Evolutionary conservation across 148 eudicot genomes (phyloP).

Genomic region (Persicaria tinctoria): DNA sequence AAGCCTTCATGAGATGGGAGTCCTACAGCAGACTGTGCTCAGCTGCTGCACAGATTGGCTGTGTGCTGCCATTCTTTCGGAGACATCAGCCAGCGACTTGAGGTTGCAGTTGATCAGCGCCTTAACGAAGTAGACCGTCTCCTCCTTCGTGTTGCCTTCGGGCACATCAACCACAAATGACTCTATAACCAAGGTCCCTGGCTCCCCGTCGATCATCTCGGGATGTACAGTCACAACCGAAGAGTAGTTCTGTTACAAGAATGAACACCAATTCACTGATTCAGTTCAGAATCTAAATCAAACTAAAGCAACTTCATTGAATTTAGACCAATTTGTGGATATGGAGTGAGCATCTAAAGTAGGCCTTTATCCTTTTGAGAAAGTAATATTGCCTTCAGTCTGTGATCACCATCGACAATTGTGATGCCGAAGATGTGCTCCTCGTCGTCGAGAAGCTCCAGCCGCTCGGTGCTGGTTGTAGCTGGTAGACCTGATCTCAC

Average conservation of each 20-base stretch:
- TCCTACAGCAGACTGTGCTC: background rate
- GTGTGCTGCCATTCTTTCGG: slow-evolving; percentile 56
- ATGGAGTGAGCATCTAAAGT: background rate
- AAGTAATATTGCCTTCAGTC: slow-evolving; percentile 36
- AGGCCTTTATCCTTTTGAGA: background rate
- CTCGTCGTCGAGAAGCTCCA: slow-evolving; percentile 52
- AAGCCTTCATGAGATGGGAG: background rate
- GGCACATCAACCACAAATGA: slow-evolving; percentile 81
- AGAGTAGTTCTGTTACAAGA: slow-evolving; percentile 57
- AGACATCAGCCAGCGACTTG: slow-evolving; percentile 59
- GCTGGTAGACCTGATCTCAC: slow-evolving; percentile 66
- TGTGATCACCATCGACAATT: slow-evolving; percentile 58
- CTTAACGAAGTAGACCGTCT: slow-evolving; percentile 65
- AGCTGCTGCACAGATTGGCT: background rate
- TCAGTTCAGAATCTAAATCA: slow-evolving; percentile 7
- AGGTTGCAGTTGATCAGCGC: slow-evolving; percentile 80
- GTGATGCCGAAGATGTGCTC: slow-evolving; percentile 48
- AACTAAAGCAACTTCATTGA: background rate
- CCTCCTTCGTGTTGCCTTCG: slow-evolving; percentile 61
- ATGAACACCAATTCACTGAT: background rate
- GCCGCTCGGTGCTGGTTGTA: slow-evolving; percentile 47
- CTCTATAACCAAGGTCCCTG: slow-evolving; percentile 63
- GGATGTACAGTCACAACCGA: slow-evolving; percentile 66
- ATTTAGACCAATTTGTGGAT: background rate
- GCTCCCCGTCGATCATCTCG: slow-evolving; percentile 53